Conservation (phyloP, 129 eudicot species). For the Pittosporum tobira region DNA sequence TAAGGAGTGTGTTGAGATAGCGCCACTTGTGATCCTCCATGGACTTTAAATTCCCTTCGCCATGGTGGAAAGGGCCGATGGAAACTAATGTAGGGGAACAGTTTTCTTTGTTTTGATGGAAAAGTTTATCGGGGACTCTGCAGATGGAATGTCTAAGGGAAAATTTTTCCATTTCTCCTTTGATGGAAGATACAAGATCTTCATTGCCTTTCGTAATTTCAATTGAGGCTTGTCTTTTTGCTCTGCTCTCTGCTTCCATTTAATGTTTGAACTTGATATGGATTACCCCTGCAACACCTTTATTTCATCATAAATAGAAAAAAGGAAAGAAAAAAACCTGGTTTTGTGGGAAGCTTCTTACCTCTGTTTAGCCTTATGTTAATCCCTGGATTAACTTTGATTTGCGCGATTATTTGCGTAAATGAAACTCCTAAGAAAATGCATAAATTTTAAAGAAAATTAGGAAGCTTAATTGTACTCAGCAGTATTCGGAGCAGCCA, state of each 20-base stretch:
- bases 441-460: too few relatives aligned
- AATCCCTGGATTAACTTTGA: too few relatives aligned
- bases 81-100: conserved; percentile 48
- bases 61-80: conserved; percentile 64
- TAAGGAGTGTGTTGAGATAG: conserved; percentile 42
- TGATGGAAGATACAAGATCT: conserved; percentile 31
- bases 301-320: too few relatives aligned
- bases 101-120: conserved; percentile 19
- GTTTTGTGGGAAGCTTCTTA: neutral
- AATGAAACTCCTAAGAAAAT: too few relatives aligned
- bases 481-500: neutral
- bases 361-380: too few relatives aligned
- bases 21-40: conserved; percentile 49
- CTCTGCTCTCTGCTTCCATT: conserved; percentile 13
- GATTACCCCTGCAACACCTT: conserved; percentile 6
- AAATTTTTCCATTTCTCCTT: conserved; percentile 28
- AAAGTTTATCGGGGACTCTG: conserved; percentile 30
- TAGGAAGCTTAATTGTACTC: neutral
- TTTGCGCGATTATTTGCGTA: too few relatives aligned
- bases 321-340: neutral
- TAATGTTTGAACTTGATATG: neutral
- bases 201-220: conserved; percentile 21
- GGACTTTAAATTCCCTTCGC: conserved; percentile 14
- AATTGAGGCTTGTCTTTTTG: conserved; percentile 3
- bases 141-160: conserved; percentile 29